Conservation (phyloP, 176 grass and related monocot species). For the Ensete glaucum region DNA sequence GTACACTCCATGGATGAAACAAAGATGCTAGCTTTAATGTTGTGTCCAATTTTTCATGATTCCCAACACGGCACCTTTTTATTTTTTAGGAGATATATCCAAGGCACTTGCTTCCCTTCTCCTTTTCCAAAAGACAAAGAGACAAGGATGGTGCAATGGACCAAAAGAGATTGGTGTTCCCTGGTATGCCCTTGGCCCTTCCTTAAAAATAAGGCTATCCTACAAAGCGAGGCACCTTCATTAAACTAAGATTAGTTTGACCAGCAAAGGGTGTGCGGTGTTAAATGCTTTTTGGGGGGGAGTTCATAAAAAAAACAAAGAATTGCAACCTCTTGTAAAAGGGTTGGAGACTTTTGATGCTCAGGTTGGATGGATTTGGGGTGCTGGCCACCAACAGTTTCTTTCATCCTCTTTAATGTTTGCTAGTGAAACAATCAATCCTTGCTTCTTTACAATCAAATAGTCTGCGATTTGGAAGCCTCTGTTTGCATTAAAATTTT, state of each 20-base stretch:
- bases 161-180: background rate
- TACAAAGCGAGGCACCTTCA: background rate
- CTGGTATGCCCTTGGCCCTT: background rate
- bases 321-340: background rate
- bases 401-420: too few relatives aligned
- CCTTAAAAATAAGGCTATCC: background rate
- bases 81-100: background rate
- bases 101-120: background rate
- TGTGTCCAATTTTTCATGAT: background rate
- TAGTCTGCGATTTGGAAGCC: too few relatives aligned
- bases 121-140: background rate
- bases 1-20: background rate
- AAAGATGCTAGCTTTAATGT: background rate
- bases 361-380: too few relatives aligned
- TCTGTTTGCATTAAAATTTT: too few relatives aligned
- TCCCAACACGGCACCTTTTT: background rate
- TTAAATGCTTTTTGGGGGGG: background rate
- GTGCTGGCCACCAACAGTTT: too few relatives aligned
- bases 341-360: background rate
- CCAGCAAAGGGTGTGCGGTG: background rate
- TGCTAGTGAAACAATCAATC: too few relatives aligned
- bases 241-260: conserved; percentile 2
- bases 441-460: too few relatives aligned
- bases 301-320: background rate
- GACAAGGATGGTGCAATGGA: background rate